Base-by-base conservation (phyloP, 192 early-diverging fungal genomes). In the Oehlia diaphana region DNA sequence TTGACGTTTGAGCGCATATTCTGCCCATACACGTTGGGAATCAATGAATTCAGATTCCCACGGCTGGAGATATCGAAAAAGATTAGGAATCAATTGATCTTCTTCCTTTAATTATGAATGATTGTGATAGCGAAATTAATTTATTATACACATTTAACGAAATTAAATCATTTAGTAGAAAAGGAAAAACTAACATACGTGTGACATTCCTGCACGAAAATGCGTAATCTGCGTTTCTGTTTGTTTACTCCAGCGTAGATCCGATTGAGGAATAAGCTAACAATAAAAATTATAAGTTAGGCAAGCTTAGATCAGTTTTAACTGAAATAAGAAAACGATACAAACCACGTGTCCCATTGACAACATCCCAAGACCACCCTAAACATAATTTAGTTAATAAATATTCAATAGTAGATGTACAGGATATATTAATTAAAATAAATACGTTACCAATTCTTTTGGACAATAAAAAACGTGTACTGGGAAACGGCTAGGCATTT, bases 11-110 rank as follows among this genome's bases (percentile, higher is more conserved):
- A 98, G 85, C 3, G 96, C 97, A 82, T 98, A 99, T 84, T 99
- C 98, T 47, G 96, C 95, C 98, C 98, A 99, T 12, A 98, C 98
- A 78, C 98, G 94, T 84, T 98, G 98, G 23, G 97, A 98, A 80
- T 99, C 98, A 79, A 96, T 92, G 84, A 99, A 98, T 87, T 99
- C 98, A 70, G 97, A 97, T 85, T 97, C 95, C 98, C 98, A 99
- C 12, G 98, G 97, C 84, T 96, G 94, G 61, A 99, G 91, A 85
- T 99, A 99, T 72, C 98, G 92, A 87, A 96, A 97, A 88, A 99
- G 83, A 85, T 97, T 98, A 70, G 98, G 98, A 74, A 99, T 97
- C 74, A 97, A 88, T 81, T 96, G 95, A 80, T 97, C 98, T 84
- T 97, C 96, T 75, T 95, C 97, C 53, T 58, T 1, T 58, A 58